Conservation (phyloP, 345 rosid genomes). For the Linum lewisii region DNA sequence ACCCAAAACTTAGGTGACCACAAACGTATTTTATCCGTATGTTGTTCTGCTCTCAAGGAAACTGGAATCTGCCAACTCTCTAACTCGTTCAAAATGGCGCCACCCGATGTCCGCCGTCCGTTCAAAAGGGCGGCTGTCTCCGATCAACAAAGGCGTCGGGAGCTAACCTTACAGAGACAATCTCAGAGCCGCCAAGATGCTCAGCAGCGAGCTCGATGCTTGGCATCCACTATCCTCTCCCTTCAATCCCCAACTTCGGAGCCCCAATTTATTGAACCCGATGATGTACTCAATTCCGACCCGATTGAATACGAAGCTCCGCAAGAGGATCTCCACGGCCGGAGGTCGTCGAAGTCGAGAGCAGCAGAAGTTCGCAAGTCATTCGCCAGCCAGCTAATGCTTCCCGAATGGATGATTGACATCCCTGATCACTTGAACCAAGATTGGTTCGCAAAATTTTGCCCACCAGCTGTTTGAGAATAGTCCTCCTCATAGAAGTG, state of each 20-base stretch:
- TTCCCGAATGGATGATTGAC: slow-evolving; percentile 96
- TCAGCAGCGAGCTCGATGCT: slow-evolving; percentile 73
- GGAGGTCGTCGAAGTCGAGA: slow-evolving; percentile 59
- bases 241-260: slow-evolving; percentile 34
- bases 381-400: slow-evolving; percentile 88
- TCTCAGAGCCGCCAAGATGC: slow-evolving; percentile 68
- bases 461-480: neutral
- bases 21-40: too few relatives aligned
- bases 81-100: slow-evolving; percentile 36
- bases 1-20: too few relatives aligned
- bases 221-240: slow-evolving; percentile 65
- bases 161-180: slow-evolving; percentile 69
- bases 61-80: too few relatives aligned
- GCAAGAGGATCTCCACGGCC: slow-evolving; percentile 43
- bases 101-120: slow-evolving; percentile 77
- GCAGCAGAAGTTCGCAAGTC: slow-evolving; percentile 71
- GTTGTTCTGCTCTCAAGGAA: too few relatives aligned
- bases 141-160: slow-evolving; percentile 84
- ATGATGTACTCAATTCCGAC: slow-evolving; percentile 23
- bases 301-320: slow-evolving; percentile 19
- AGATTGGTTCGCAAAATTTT: slow-evolving; percentile 44
- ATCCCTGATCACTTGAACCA: slow-evolving; percentile 58
- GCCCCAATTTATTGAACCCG: slow-evolving; percentile 26
- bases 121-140: slow-evolving; percentile 73
- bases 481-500: neutral